Evolutionary conservation across 1,139 yeast genomes (phyloP), one percentile per base, ranked within the genome.

Genomic region (Yamadazyma sp.): DNA sequence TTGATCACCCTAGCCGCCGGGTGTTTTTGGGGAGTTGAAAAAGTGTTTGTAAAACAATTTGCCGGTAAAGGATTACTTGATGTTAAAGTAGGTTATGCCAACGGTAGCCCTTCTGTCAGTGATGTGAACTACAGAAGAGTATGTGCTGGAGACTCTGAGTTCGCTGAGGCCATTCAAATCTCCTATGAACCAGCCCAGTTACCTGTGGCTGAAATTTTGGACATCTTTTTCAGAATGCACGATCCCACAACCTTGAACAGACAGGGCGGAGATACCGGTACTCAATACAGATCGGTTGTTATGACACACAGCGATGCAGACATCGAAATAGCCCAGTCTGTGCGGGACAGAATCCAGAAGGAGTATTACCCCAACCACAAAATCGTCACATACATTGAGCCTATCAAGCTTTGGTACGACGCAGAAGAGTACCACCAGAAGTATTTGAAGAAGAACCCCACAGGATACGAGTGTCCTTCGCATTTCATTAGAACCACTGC

Each of bases 11-110:
- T 84, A 16, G 90, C 87, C 1, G 89, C 86, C 1, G 94, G 94
- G 3, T 90, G 98, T 57, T 92, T 89, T 70, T 90, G 97, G 97
- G 96, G 96, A 14, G 88, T 86, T 10, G 97, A 92, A 56, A 84
- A 85, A 52, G 80, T 90, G 28, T 89, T 78, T 65, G 67, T 82
- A 45, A 85, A 85, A 56, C 75, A 85, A 46, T 85, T 80, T 49
- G 53, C 54, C 5, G 72, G 64, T 40, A 80, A 78, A 54, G 90
- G 90, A 2, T 61, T 90, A 16, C 57, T 83, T 12, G 96, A 86
- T 56, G 73, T 82, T 37, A 81, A 78, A 55, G 97, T 90, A 10
- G 98, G 97, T 2, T 92, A 83, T 59, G 87, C 95, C 40, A 95
- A 95, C 47, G 97, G 97, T 15, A 51, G 56, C 12, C 61, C 65